Evolutionary conservation across 192 early-diverging fungal species (phyloP).

Genomic region (Chytriomyces confervae): DNA sequence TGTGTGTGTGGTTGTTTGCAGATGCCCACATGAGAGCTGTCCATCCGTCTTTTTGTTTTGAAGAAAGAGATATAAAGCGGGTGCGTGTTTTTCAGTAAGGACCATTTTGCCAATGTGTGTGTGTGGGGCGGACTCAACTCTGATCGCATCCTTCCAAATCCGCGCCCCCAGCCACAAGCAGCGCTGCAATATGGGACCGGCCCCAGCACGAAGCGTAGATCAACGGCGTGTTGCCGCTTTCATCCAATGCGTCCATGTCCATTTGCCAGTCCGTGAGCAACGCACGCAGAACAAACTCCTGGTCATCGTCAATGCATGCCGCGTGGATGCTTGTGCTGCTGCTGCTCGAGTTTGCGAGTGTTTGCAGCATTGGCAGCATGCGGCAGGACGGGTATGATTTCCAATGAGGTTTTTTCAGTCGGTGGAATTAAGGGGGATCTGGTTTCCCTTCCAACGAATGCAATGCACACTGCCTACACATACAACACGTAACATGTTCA

Average conservation of each 20-base stretch:
- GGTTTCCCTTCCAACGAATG: no score
- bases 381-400: no score
- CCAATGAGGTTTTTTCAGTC: no score
- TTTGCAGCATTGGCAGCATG: no score
- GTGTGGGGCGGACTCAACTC: conserved; percentile 61
- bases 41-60: conserved; percentile 72
- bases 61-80: not conserved
- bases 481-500: no score
- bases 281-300: not conserved
- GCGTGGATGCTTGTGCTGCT: not conserved
- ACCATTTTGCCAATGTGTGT: not conserved
- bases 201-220: conserved; percentile 92
- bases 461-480: no score
- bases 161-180: conserved; percentile 78
- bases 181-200: conserved; percentile 70
- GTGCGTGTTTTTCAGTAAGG: not conserved
- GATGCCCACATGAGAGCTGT: conserved; percentile 94
- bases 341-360: not conserved
- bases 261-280: conserved; percentile 30
- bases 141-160: conserved; percentile 80
- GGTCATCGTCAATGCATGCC: not conserved
- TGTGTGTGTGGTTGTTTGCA: conserved; percentile 76
- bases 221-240: conserved; percentile 84
- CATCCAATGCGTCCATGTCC: conserved; percentile 83
- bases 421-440: no score